These are phyloP conservation scores for Fusarium irregulare DNA, from an alignment of 2,329 filamentous ascomycete species.

Conservation along the genomic window DNA sequence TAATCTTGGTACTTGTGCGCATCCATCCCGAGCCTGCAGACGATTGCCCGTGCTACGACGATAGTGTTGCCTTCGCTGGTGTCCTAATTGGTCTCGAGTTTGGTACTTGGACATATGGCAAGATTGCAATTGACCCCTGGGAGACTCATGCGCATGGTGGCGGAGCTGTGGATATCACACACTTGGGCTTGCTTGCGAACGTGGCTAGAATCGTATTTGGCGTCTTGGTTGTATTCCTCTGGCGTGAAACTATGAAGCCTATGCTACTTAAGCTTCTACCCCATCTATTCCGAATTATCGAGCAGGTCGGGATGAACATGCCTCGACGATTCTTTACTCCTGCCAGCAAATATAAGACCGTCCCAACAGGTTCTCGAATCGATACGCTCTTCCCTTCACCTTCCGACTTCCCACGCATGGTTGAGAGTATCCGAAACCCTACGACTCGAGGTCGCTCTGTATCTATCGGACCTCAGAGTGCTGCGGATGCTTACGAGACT, in stretches of 20 bases:
- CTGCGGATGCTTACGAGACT: slow-evolving; percentile 95
- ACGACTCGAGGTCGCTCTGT: slow-evolving; percentile 77
- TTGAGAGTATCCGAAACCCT: slow-evolving; percentile 84
- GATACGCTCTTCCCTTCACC: slow-evolving; percentile 92
- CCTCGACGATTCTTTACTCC: slow-evolving; percentile 92
- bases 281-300: slow-evolving; percentile 87
- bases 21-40: slow-evolving; percentile 96
- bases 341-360: slow-evolving; percentile 88
- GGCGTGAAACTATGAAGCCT: slow-evolving; percentile 92
- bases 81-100: slow-evolving; percentile 87
- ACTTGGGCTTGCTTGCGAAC: slow-evolving; percentile 73
- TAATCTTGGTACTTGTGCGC: slow-evolving; percentile 81
- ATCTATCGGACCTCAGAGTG: slow-evolving; percentile 93
- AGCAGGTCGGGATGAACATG: slow-evolving; percentile 80
- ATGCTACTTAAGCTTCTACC: slow-evolving; percentile 80
- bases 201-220: slow-evolving; percentile 79
- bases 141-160: slow-evolving; percentile 57
- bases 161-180: slow-evolving; percentile 72
- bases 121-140: slow-evolving; percentile 60
- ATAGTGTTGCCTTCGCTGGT: slow-evolving; percentile 92
- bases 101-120: slow-evolving; percentile 84
- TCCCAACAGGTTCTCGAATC: slow-evolving; percentile 73
- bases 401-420: slow-evolving; percentile 85
- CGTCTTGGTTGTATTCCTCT: slow-evolving; percentile 85
- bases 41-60: slow-evolving; percentile 96